phyloP scores from a whole-genome alignment of 768 basidiomycete species.

The Pholiota microspora region DNA sequence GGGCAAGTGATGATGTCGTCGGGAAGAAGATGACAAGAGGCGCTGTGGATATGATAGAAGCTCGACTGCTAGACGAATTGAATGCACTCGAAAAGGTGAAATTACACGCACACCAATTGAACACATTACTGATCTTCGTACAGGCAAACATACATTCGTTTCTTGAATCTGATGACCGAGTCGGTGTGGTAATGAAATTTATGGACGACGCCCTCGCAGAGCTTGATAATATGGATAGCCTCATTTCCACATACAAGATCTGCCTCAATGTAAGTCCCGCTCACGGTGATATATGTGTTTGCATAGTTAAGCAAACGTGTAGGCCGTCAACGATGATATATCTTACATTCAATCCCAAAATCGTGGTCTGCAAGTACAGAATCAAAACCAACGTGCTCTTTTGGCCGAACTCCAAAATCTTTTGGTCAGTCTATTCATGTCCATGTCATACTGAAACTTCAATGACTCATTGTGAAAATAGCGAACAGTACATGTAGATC shows the following conservation, averaged over 20 bases:
- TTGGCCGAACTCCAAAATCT: conserved; percentile 85
- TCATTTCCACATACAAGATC: conserved; percentile 92
- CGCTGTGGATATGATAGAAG: conserved; percentile 90
- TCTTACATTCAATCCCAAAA: conserved; percentile 95
- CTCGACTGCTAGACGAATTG: conserved; percentile 83
- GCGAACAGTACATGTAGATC: conserved; percentile 95
- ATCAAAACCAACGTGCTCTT: conserved; percentile 88
- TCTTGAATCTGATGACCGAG: conserved; percentile 91
- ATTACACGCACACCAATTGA: conserved; percentile 1
- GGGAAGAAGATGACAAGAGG: conserved; percentile 63
- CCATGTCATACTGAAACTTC: not conserved
- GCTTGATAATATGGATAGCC: conserved; percentile 85
- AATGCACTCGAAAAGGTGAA: conserved; percentile 89
- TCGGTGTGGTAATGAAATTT: conserved; percentile 79
- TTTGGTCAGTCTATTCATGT: conserved; percentile 60
- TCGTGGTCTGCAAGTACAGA: conserved; percentile 95
- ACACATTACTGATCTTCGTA: conserved; percentile 6
- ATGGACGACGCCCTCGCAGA: conserved; percentile 89
- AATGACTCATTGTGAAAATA: conserved; percentile 25
- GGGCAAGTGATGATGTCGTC: conserved; percentile 82
- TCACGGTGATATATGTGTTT: not conserved
- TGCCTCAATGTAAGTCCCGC: conserved; percentile 78
- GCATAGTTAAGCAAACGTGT: conserved; percentile 3
- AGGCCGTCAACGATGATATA: conserved; percentile 97
- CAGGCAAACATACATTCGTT: conserved; percentile 98